Base-by-base conservation (phyloP, 148 eudicot species). In the Rhododendron molle region DNA sequence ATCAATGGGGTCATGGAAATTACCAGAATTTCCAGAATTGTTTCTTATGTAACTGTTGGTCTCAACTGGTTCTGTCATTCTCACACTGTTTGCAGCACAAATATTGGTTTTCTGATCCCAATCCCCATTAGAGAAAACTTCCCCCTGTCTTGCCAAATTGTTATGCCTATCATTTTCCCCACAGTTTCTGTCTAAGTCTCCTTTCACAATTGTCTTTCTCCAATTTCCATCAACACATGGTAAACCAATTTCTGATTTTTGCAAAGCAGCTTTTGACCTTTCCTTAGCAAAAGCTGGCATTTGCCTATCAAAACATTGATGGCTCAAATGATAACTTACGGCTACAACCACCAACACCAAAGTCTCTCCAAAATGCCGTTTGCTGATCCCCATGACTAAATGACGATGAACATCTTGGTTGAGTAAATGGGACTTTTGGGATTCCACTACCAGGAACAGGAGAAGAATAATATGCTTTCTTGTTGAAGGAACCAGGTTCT, bases 321-420 rank as follows among this genome's bases (percentile, higher is more conserved):
- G 52, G 34, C 23, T 46, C 92, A 67, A 93, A 94, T 47, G 87
- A 86, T 84, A 94, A 82, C 85, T 89, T 93, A 28, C 93, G 83
- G 85, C 83, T 86, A 28, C 86, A 89, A 82, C 73, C 62, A 54
- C 76, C 87, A 54, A 32, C 65, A 5, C 79, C 18, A 43, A 82
- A 89, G 58, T 88, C 83, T 58, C 56, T 72, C 82, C 62, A n/a
- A 32, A 65, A 50, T 21, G 49, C 87, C 56, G 54, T 90, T 79
- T 76, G 84, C 76, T 85, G 81, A 32, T 72, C 80, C 80, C 78
- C 84, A 14, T 74, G 54, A 36, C 72, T 79, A 56, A 85, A 49
- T n/a, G 72, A 76, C 62, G 77, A 74, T 73, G 89, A 32, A 78
- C 85, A 86, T 86, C 85, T 88, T 38, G 95, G 95, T 80, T 95